phyloP scores from a whole-genome alignment of 176 grass and related monocot genomes.

The Cymbopogon citratus region DNA sequence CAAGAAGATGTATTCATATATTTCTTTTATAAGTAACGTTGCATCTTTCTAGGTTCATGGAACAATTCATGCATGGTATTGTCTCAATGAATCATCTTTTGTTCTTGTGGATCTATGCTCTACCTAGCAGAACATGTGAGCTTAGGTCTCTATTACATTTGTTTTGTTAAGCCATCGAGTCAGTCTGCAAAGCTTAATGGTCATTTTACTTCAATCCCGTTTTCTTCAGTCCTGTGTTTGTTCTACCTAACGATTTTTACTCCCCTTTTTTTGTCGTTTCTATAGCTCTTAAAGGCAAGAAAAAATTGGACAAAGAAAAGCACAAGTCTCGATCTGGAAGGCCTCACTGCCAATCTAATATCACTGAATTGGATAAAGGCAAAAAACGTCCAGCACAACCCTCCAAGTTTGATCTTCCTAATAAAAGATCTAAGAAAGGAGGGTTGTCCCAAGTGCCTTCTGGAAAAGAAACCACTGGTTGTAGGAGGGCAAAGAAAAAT shows the following conservation, averaged over 20 bases:
- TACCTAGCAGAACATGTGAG: neutral
- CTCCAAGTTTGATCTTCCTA: slow-evolving; percentile 21
- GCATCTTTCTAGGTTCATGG: neutral
- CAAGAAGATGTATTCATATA: neutral
- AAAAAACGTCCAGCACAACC: slow-evolving; percentile 24
- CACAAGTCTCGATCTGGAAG: neutral
- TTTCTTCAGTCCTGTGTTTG: neutral
- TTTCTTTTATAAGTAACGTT: neutral
- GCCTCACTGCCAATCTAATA: slow-evolving; percentile 4
- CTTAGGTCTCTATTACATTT: neutral
- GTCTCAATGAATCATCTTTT: neutral
- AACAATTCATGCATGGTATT: neutral
- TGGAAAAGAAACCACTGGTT: neutral
- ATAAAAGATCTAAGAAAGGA: slow-evolving; percentile 36
- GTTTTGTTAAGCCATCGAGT: neutral
- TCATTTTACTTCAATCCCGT: neutral
- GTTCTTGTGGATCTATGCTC: neutral
- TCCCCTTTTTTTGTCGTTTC: neutral
- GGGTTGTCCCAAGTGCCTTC: neutral
- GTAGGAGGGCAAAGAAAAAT: slow-evolving; percentile 3
- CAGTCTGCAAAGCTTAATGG: neutral
- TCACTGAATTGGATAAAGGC: neutral
- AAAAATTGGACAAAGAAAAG: slow-evolving; percentile 15
- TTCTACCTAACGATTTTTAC: neutral
- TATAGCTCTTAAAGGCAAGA: slow-evolving; percentile 36